Evolutionary conservation across 352 stramenopile genomes (phyloP).

Genomic region (Globisporangium camurandrum): DNA sequence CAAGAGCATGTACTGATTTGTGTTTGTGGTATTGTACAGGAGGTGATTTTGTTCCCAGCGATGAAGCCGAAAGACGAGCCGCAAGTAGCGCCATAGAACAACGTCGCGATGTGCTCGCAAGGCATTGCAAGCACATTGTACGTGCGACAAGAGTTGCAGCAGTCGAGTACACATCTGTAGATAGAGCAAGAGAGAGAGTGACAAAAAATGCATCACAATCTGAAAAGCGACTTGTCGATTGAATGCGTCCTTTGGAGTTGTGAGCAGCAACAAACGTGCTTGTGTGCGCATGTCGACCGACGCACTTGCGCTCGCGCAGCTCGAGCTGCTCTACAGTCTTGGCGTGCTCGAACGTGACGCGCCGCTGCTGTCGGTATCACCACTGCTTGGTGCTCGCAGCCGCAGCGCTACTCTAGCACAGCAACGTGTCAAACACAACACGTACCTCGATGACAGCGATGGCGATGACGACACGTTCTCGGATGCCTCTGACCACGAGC

Average conservation of each 20-base stretch:
- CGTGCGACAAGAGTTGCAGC: too few species aligned
- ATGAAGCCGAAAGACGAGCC: conserved; percentile 90
- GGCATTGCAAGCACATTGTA: too few species aligned
- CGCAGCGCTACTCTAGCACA: too few species aligned
- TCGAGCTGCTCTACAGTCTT: conserved; percentile 40
- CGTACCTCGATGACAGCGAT: not conserved
- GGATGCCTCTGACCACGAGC: conserved; percentile 1
- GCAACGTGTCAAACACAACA: not conserved
- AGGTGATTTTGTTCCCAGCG: conserved; percentile 98
- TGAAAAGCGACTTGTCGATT: too few species aligned
- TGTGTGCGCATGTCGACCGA: conserved; percentile 7
- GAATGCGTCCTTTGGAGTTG: too few species aligned
- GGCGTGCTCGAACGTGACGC: conserved; percentile 35
- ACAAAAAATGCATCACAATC: not conserved
- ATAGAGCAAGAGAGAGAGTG: not conserved
- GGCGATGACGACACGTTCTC: too few species aligned
- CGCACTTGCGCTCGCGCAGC: conserved; percentile 26
- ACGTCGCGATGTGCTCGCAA: too few species aligned
- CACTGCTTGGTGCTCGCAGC: not conserved
- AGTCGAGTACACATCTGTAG: not conserved
- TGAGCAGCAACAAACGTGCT: too few species aligned
- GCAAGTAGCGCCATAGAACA: too few species aligned
- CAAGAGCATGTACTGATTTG: not conserved
- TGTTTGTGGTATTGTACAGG: conserved; percentile 51
- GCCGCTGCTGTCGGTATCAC: too few species aligned